These are phyloP conservation scores for Eudorina sp. DNA, from an alignment of 139 green algal species.

Conservation along the genomic window DNA sequence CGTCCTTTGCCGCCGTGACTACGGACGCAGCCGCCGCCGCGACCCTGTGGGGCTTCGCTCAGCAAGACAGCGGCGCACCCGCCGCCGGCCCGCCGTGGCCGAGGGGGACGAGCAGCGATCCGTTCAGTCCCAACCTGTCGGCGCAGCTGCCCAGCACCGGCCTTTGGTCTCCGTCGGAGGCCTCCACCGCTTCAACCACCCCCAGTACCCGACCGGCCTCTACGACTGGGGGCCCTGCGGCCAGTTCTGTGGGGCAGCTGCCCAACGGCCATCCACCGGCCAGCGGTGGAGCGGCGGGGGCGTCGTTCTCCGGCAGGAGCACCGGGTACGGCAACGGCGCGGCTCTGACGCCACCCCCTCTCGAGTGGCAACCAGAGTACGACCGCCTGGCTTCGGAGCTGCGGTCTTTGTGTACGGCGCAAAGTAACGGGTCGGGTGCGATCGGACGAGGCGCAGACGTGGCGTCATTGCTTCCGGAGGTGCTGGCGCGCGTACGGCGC, in stretches of 20 bases:
- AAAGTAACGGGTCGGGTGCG: not conserved
- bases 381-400: slow-evolving; percentile 21
- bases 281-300: too few relatives aligned
- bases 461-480: not conserved
- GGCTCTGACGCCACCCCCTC: not conserved
- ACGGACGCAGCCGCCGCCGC: too few relatives aligned
- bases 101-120: not conserved
- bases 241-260: not conserved
- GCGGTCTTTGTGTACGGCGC: not conserved
- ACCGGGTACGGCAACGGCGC: not conserved
- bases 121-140: not conserved
- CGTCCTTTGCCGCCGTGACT: not conserved
- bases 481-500: slow-evolving; percentile 17
- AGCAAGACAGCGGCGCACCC: not conserved
- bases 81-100: not conserved
- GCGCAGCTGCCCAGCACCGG: not conserved
- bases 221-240: not conserved
- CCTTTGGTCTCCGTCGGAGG: not conserved
- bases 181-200: not conserved
- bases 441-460: not conserved
- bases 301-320: not conserved
- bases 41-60: not conserved
- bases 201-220: not conserved
- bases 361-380: slow-evolving; percentile 30
- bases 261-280: not conserved